Evolutionary conservation across 305 asterid genomes (phyloP).

Genomic region (Fraxinus platypoda): DNA sequence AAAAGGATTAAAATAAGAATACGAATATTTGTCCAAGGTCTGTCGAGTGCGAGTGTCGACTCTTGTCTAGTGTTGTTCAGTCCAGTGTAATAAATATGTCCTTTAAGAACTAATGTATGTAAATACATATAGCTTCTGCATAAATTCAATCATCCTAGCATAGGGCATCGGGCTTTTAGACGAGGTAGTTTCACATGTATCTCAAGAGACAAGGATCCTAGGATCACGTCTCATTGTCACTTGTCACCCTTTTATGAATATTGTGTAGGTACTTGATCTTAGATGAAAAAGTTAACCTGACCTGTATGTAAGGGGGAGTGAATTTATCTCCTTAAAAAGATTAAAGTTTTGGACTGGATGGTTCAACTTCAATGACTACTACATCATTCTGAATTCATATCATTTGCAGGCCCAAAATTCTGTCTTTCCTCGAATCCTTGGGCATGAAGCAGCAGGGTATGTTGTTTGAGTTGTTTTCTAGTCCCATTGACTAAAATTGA

Average conservation of each 20-base stretch:
- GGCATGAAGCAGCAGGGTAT: slow-evolving; percentile 71
- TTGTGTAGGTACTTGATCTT: background rate
- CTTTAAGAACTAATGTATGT: background rate
- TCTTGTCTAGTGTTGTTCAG: background rate
- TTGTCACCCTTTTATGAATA: background rate
- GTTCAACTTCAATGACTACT: background rate
- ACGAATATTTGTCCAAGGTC: background rate
- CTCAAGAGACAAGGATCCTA: background rate
- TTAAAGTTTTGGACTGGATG: background rate
- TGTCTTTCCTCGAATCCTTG: slow-evolving; percentile 58
- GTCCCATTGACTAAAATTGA: background rate
- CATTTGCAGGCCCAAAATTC: slow-evolving; percentile 53
- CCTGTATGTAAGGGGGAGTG: background rate
- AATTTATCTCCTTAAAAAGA: background rate
- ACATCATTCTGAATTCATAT: background rate
- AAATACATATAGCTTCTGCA: background rate
- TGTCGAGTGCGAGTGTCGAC: background rate
- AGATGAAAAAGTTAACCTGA: background rate
- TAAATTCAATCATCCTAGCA: background rate
- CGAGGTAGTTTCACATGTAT: background rate
- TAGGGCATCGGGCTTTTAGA: background rate
- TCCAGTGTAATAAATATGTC: background rate
- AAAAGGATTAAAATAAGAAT: background rate
- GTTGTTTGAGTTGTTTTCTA: background rate
- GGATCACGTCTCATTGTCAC: background rate